A percentile compares a stretch with the other conserved stretches of the same genome.
Conservation (phyloP, 2,329 filamentous ascomycete species). For the Anthostomella pinea region DNA sequence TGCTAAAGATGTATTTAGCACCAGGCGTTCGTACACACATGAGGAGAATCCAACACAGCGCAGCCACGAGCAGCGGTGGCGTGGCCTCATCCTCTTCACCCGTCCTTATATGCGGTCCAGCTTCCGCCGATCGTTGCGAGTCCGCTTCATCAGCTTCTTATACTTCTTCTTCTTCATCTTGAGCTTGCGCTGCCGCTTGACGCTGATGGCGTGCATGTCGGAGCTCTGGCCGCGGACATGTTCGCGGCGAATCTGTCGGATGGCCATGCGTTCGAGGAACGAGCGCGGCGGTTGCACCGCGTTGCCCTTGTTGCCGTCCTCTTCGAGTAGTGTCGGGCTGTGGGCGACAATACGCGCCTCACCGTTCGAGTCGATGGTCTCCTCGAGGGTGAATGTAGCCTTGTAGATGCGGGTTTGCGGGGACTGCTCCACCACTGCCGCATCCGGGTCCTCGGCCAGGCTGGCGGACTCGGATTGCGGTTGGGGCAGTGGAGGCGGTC, state of each 20-base stretch:
- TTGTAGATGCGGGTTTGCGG: slow-evolving; percentile 58
- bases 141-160: slow-evolving; percentile 97
- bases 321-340: slow-evolving; percentile 55
- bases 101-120: slow-evolving; percentile 60
- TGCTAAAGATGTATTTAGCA: not conserved
- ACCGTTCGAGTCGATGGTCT: slow-evolving; percentile 58
- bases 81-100: too few species aligned
- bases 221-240: slow-evolving; percentile 47
- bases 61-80: too few species aligned
- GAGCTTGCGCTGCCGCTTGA: slow-evolving; percentile 86
- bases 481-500: slow-evolving; percentile 76
- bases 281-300: slow-evolving; percentile 36
- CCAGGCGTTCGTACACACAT: too few species aligned
- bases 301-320: slow-evolving; percentile 27
- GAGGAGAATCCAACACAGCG: too few species aligned
- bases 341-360: slow-evolving; percentile 60
- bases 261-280: slow-evolving; percentile 70
- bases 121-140: slow-evolving; percentile 83
- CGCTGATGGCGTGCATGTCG: slow-evolving; percentile 78
- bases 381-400: slow-evolving; percentile 65
- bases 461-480: slow-evolving; percentile 45
- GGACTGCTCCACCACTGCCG: slow-evolving; percentile 27
- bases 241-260: slow-evolving; percentile 60
- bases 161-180: slow-evolving; percentile 99
- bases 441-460: slow-evolving; percentile 33